Evolutionary conservation across 768 basidiomycete species (phyloP), one percentile per base, ranked within the genome.

Genomic region (Lactarius psammicola): DNA sequence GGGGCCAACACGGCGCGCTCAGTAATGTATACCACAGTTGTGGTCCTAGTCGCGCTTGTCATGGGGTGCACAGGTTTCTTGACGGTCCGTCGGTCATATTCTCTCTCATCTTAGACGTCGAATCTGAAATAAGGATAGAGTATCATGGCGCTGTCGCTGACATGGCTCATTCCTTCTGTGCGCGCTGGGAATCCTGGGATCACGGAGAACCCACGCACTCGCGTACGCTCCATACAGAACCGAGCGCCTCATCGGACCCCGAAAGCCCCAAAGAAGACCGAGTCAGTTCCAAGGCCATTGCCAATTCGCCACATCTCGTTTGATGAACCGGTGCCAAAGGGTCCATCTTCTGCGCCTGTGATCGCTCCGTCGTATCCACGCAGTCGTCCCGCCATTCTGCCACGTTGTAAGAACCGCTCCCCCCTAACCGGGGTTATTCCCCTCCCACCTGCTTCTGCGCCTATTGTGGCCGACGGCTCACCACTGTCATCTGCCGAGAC

Each of bases 401-500:
- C 59, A 28, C 68, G 44, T 61, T 66, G 36, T 26, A 57, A 54
- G 18, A 28, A 9, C 49, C 38, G 38, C 9, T 30, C 40, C 4
- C 40, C 40, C 13, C 56, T 55, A 9, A 20, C 49, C 20, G 40
- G 31, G 40, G n/a, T 20, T 30, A 18, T 62, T 26, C 33, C 56
- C 40, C 40, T 44, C n/a, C 49, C 61, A 8, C 38, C 57, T 1
- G 40, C 15, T 2, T n/a, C 60, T 57, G 34, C 38, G 13, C n/a
- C 38, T 3, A 23, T 54, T 18, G 20, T n/a, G 8, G 28, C 15
- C 20, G 54, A 57, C 8, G 9, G 28, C 4, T 70, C 69, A 1
- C 63, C 69, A 3, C 46, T 65, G 18, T 64, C 69, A 11, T 70
- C 69, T 33, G 63, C 66, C 1, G 62, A 64, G 34, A 68, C 69